Conservation (phyloP, 1,139 yeast species). For the Martiniozyma asiatica region DNA sequence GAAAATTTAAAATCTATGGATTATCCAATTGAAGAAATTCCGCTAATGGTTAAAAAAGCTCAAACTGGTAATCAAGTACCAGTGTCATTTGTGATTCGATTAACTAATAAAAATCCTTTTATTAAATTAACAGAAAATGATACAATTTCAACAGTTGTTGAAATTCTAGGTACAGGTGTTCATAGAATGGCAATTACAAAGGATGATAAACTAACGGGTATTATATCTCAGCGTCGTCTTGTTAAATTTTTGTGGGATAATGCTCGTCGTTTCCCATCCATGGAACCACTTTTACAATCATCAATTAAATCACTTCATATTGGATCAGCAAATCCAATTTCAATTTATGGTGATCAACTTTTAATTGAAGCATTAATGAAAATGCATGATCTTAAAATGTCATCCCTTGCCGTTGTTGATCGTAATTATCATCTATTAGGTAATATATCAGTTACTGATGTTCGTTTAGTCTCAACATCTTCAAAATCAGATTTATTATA, state of each 20-base stretch:
- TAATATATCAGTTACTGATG: constrained; percentile 89
- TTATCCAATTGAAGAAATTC: constrained; percentile 22
- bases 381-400: constrained; percentile 77
- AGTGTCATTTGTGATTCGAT: constrained; percentile 61
- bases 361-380: constrained; percentile 76
- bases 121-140: constrained; percentile 61
- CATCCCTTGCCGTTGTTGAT: constrained; percentile 92
- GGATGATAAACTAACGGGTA: constrained; percentile 48
- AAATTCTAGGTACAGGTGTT: constrained; percentile 80
- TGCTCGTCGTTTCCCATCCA: constrained; percentile 69
- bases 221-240: constrained; percentile 79
- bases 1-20: constrained; percentile 19
- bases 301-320: constrained; percentile 56
- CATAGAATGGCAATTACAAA: constrained; percentile 82
- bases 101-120: constrained; percentile 82
- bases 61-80: constrained; percentile 64
- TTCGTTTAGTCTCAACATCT: constrained; percentile 71
- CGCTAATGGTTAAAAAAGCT: constrained; percentile 33
- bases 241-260: constrained; percentile 83
- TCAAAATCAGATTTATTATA: constrained; percentile 73
- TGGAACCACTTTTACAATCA: constrained; percentile 62
- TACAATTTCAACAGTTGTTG: constrained; percentile 62
- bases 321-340: constrained; percentile 59
- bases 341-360: constrained; percentile 75
- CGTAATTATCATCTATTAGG: constrained; percentile 65